Conservation (phyloP, 2,329 filamentous ascomycete species). For the Fusarium euwallaceae region DNA sequence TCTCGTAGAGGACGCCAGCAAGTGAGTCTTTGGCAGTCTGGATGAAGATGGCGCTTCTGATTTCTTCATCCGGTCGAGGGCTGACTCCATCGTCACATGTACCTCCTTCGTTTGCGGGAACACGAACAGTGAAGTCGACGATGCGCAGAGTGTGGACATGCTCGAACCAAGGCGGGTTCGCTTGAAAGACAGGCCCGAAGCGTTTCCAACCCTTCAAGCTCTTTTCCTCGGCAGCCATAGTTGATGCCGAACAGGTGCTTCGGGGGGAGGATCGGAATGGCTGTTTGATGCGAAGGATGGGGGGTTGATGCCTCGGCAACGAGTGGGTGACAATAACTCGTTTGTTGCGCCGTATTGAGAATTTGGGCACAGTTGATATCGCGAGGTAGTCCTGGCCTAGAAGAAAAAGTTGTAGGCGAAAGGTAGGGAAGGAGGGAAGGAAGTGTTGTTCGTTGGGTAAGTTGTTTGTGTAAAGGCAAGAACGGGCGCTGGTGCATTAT, state of each 20-base stretch:
- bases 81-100: neutral
- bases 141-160: conserved; percentile 25
- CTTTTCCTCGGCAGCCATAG: neutral
- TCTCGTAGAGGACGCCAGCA: conserved; percentile 28
- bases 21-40: conserved; percentile 8
- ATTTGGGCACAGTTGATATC: neutral
- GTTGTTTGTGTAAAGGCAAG: neutral
- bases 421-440: neutral
- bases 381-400: neutral
- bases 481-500: neutral
- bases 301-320: neutral
- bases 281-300: neutral
- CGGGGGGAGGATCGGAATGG: neutral
- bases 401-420: neutral
- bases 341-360: neutral
- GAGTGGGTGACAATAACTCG: neutral
- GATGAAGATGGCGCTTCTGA: conserved; percentile 38
- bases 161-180: conserved; percentile 28
- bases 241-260: neutral
- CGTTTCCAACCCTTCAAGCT: neutral
- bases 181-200: neutral
- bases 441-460: neutral
- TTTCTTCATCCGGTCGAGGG: neutral
- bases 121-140: conserved; percentile 30
- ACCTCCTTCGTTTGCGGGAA: neutral